Base-by-base conservation (phyloP, 352 stramenopile species). In the Chrysophaeum taylorii region DNA sequence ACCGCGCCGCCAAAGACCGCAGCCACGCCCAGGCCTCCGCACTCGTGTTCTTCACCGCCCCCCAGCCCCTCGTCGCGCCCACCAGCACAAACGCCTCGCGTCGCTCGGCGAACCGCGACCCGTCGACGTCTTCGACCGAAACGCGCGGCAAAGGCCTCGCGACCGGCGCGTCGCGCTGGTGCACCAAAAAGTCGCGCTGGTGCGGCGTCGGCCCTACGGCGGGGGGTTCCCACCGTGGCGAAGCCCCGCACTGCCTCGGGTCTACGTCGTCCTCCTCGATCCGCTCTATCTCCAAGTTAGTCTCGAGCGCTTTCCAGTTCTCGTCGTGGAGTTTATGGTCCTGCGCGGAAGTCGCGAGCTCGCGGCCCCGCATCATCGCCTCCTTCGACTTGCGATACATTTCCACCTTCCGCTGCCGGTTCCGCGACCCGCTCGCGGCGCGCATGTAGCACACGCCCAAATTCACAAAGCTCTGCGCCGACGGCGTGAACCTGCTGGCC, bases 401-500 rank as follows among this genome's bases (percentile, higher is more conserved):
- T 12, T 38, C 25, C 27, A 39, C 29, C 52, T 63, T 63, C 9
- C 25, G 25, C 52, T 25, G 27, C 9, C 52, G 52, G 33, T 63
- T 5, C 15, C 27, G 9, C 4, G 25, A 39, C 52, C 5, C 52
- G 25, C 25, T 63, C 52, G 52, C 52, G 27, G 27, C 4, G 52
- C 52, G 52, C 52, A 63, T 63, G 25, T 35, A 39, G 52, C 52
- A 63, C 25, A 63, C 52, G 52, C 52, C 52, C 9, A 63, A 23
- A 31, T 63, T 63, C 5, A 63, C 52, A 4, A 39, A 4, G 52
- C 27, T 63, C 52, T 7, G 23, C 5, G 52, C 39, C 52, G 52
- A 31, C 29, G 52, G 52, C 33, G 52, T 63, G 33, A 63, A 63
- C 33, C 52, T 7, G 2, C 27, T 31, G 15, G 52, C 52, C 9